Percentiles rank a stretch among this genome's conserved stretches.
These are phyloP conservation scores for Elymus sibiricus DNA, from an alignment of 176 grass and related monocot genomes.

Conservation along the genomic window DNA sequence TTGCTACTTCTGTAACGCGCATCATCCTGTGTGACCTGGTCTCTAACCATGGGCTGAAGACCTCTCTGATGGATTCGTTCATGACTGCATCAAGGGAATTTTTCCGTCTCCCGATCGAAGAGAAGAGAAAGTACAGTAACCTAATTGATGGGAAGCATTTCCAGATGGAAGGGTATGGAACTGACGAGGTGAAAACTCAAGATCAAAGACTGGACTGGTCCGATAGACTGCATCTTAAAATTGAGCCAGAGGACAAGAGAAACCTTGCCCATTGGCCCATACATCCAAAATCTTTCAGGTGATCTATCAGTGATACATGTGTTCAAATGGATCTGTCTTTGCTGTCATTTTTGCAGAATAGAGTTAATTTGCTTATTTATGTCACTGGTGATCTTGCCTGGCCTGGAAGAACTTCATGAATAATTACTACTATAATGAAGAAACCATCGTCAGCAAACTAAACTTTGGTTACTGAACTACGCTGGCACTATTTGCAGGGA, in stretches of 20 bases:
- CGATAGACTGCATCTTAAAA: conserved; percentile 48
- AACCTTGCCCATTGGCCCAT: conserved; percentile 42
- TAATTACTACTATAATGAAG: neutral
- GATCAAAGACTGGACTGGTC: conserved; percentile 55
- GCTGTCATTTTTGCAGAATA: neutral
- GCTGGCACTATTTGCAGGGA: conserved; percentile 11
- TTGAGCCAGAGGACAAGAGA: conserved; percentile 55
- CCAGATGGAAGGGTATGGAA: conserved; percentile 59
- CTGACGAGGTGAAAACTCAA: conserved; percentile 36
- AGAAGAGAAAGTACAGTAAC: conserved; percentile 52
- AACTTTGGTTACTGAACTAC: too few species aligned
- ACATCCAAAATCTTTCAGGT: conserved; percentile 55
- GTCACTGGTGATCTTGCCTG: neutral
- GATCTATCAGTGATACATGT: neutral
- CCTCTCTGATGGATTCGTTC: conserved; percentile 42
- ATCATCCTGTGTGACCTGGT: neutral
- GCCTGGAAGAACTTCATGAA: neutral
- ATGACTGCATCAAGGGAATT: conserved; percentile 29
- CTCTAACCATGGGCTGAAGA: conserved; percentile 39
- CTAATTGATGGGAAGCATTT: conserved; percentile 44
- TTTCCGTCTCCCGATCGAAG: conserved; percentile 34
- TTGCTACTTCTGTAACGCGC: neutral
- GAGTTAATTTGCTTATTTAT: neutral
- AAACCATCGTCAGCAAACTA: too few species aligned
- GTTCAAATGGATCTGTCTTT: neutral